These are phyloP conservation scores for Starmerella lactis-condensi DNA, from an alignment of 805 yeast species.

Conservation along the genomic window DNA sequence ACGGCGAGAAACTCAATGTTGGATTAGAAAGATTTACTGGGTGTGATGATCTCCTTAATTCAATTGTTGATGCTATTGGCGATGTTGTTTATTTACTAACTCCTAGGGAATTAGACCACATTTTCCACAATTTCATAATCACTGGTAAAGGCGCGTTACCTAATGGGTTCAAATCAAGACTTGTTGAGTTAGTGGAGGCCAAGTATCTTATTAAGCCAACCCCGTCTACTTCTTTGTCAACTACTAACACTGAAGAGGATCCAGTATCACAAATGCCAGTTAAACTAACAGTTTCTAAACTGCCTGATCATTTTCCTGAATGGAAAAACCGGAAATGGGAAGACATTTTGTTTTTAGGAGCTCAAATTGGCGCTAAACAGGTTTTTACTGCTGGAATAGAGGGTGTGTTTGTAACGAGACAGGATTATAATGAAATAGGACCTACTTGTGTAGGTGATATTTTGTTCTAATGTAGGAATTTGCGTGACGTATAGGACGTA, in stretches of 20 bases:
- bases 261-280: constrained; percentile 53
- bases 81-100: constrained; percentile 40
- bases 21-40: constrained; percentile 88
- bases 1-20: constrained; percentile 40
- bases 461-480: constrained; percentile 10
- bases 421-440: constrained; percentile 58
- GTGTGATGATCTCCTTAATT: constrained; percentile 37
- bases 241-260: constrained; percentile 15
- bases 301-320: constrained; percentile 85
- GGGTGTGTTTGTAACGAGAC: constrained; percentile 46
- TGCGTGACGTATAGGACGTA: too few species aligned
- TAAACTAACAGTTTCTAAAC: constrained; percentile 44
- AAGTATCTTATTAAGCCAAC: constrained; percentile 32
- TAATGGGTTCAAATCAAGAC: constrained; percentile 55
- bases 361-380: constrained; percentile 72
- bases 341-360: constrained; percentile 67
- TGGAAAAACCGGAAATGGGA: constrained; percentile 74
- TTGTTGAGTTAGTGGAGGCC: constrained; percentile 38
- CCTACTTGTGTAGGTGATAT: constrained; percentile 68
- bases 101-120: constrained; percentile 52
- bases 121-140: constrained; percentile 67
- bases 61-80: constrained; percentile 37
- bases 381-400: constrained; percentile 48
- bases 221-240: constrained; percentile 5
- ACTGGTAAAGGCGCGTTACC: constrained; percentile 64